Conservation (phyloP, 108 stramenopile species). For the Nitzschia sp. region DNA sequence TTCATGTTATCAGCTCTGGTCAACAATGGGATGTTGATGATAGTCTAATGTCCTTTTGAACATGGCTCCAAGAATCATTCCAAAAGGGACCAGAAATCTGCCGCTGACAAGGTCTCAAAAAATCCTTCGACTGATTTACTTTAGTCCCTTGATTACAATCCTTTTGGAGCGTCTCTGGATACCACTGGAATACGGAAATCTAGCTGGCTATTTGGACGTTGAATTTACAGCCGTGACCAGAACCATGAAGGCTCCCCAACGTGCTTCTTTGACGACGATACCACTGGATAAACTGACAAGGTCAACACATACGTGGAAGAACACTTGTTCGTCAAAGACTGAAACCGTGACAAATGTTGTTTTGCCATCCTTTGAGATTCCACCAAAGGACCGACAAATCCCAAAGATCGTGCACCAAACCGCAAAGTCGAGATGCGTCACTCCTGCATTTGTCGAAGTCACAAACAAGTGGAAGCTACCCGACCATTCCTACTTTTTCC, state of each 20-base stretch:
- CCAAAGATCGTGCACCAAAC: constrained; percentile 51
- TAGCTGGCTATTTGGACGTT: constrained; percentile 25
- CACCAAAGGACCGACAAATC: constrained; percentile 23
- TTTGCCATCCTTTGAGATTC: background rate
- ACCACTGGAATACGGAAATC: constrained; percentile 6
- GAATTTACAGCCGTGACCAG: constrained; percentile 16
- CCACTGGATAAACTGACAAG: background rate
- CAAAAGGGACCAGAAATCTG: background rate
- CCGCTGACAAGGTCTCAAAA: constrained; percentile 1
- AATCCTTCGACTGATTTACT: constrained; percentile 8
- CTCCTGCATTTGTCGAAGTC: constrained; percentile 22
- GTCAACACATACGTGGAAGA: background rate
- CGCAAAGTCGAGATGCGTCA: constrained; percentile 43
- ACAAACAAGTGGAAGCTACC: constrained; percentile 33
- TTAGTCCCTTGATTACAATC: constrained; percentile 6
- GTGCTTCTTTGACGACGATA: background rate
- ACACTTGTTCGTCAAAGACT: background rate
- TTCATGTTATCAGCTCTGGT: no score
- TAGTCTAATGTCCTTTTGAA: no score
- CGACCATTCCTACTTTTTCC: constrained; percentile 54
- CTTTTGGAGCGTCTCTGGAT: constrained; percentile 9
- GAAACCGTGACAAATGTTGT: background rate
- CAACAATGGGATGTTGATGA: no score
- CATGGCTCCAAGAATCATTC: constrained; percentile 11
- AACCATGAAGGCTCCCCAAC: background rate